Percentiles rank a stretch among this genome's conserved stretches.
These are phyloP conservation scores for Pyrus betulifolia DNA, from an alignment of 306 rosid genomes.

Conservation along the genomic window DNA sequence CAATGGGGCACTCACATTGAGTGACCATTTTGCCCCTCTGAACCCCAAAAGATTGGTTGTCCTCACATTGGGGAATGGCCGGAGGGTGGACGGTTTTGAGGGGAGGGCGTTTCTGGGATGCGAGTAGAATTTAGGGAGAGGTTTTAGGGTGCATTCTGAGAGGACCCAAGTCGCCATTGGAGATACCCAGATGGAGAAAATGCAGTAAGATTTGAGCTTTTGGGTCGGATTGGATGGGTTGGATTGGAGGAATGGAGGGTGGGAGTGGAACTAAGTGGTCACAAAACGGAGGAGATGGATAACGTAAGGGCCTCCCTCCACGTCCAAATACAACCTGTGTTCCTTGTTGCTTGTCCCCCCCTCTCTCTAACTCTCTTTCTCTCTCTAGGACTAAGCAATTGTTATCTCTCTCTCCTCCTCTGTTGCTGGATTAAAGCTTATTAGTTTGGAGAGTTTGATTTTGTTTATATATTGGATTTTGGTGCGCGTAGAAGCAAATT, in stretches of 20 bases:
- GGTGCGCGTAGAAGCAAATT: not conserved
- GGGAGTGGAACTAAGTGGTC: not conserved
- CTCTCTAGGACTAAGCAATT: not conserved
- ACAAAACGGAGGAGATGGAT: conserved; percentile 3
- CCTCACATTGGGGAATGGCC: conserved; percentile 15
- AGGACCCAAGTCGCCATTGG: conserved; percentile 76
- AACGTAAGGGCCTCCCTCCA: conserved; percentile 25
- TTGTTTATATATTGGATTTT: not conserved
- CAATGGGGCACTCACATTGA: conserved; percentile 70
- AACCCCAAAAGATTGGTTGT: conserved; percentile 2
- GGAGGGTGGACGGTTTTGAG: conserved; percentile 24
- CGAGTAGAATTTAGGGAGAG: conserved; percentile 44
- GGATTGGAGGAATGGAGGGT: not conserved
- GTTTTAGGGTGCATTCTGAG: conserved; percentile 81
- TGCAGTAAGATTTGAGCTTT: not conserved
- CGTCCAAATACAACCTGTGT: conserved; percentile 23
- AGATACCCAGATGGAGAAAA: conserved; percentile 29
- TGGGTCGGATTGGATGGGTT: not conserved
- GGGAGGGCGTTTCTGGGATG: conserved; percentile 40
- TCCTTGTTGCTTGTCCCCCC: conserved; percentile 6
- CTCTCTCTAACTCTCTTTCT: not conserved
- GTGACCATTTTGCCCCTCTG: conserved; percentile 44
- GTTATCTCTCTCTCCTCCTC: not conserved
- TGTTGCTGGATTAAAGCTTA: not conserved
- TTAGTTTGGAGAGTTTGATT: not conserved